Base-by-base conservation (phyloP, 352 stramenopile genomes). In the Phytophthora vignae region DNA sequence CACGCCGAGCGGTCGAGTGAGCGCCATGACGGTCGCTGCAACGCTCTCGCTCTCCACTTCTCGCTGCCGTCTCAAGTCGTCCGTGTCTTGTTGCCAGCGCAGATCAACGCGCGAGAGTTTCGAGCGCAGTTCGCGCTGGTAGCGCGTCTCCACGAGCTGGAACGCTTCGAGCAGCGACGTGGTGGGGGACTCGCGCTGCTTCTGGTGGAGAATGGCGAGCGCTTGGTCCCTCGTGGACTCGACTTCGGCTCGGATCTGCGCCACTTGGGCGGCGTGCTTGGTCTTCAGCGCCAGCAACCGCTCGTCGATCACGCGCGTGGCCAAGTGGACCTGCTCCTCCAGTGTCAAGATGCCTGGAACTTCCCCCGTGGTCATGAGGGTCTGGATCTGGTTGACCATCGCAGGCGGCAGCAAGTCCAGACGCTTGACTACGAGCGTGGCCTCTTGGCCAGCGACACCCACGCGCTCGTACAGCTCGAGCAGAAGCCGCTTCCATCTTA, bases 21-120 rank as follows among this genome's bases (percentile, higher is more conserved):
- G 65, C 11, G 85, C 87, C 85, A 93, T 93, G 69, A 93, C 89
- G 3, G 81, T 93, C 4, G 84, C 79, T 6, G 82, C 88, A 8
- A 92, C 76, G 29, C 79, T 92, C 67, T 93, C 85, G 11, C 78
- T 93, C 56, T 93, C 85, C 5, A 93, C 85, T 70, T 93, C 84
- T 12, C 82, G 81, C 42, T 72, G 69, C 4, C 85, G 77, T 19
- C 81, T 44, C 44, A 87, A 81, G 49, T 93, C 85, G 19, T 93
- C 85, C 6, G 66, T 72, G 29, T 93, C 83, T 22, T 93, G 85
- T 31, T 93, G 82, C 63, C 84, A 81, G 5, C 82, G 79, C 0
- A 93, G 70, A 62, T 91, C 73, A 4, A 69, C 66, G 22, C 89
- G 77, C 0, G 69, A 65, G 4, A 91, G 59, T 21, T 68, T 88